Evolutionary conservation across 2,329 filamentous ascomycete species (phyloP).

Genomic region (Nigrospora osmanthi): DNA sequence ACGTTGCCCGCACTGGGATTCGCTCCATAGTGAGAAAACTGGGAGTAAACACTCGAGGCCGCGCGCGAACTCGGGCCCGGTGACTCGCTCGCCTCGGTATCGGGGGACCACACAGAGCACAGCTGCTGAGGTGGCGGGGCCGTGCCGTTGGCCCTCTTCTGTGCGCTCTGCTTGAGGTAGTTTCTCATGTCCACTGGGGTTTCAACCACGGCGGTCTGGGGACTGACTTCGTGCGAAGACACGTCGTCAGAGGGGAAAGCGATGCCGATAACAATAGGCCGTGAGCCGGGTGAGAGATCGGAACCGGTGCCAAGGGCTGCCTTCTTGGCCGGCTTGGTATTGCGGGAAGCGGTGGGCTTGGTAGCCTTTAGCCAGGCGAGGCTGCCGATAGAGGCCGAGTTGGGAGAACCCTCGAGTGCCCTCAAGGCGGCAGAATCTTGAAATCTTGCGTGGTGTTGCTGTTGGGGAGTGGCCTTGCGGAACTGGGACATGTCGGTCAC

Average conservation of each 20-base stretch:
- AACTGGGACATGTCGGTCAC: slow-evolving; percentile 60
- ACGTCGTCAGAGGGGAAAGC: slow-evolving; percentile 49
- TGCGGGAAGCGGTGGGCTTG: slow-evolving; percentile 1
- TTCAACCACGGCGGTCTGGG: slow-evolving; percentile 37
- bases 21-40: slow-evolving; percentile 31
- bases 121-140: slow-evolving; percentile 25
- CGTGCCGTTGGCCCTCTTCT: slow-evolving; percentile 11
- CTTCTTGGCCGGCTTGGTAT: slow-evolving; percentile 17
- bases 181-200: slow-evolving; percentile 26
- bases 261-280: slow-evolving; percentile 68
- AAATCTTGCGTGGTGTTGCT: slow-evolving; percentile 33
- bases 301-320: slow-evolving; percentile 13
- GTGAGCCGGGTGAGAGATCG: slow-evolving; percentile 59
- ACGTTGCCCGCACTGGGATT: slow-evolving; percentile 23
- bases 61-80: slow-evolving; percentile 33
- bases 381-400: slow-evolving; percentile 44
- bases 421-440: slow-evolving; percentile 51
- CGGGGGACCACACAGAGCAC: slow-evolving; percentile 53
- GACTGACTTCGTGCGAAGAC: slow-evolving; percentile 38
- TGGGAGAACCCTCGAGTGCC: slow-evolving; percentile 50
- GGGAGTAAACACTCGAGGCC: slow-evolving; percentile 56
- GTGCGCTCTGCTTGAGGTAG: slow-evolving; percentile 11
- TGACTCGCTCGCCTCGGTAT: slow-evolving; percentile 43
- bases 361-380: slow-evolving; percentile 44
- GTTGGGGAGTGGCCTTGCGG: slow-evolving; percentile 33